Percentiles rank a stretch among this genome's conserved stretches.
These are phyloP conservation scores for Amylocarpus encephaloides DNA, from an alignment of 2,329 filamentous ascomycete species.

Conservation along the genomic window DNA sequence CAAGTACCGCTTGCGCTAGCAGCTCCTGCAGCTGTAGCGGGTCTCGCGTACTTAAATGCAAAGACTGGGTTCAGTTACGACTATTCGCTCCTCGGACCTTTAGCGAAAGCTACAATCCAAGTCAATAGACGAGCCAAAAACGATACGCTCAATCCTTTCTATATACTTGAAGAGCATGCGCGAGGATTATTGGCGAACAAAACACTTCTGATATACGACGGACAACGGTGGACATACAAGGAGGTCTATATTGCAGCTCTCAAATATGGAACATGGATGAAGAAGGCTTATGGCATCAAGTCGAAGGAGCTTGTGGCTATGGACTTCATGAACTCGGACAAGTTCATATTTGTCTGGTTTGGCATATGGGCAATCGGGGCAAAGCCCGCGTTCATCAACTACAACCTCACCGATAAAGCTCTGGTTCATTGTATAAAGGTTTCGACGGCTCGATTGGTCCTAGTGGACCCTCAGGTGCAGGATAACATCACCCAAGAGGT, in stretches of 20 bases:
- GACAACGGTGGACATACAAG: conserved; percentile 65
- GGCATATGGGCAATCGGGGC: conserved; percentile 80
- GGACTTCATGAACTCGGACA: conserved; percentile 75
- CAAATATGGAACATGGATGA: conserved; percentile 71
- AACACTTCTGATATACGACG: conserved; percentile 61
- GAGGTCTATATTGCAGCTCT: conserved; percentile 65
- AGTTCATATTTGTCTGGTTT: conserved; percentile 66
- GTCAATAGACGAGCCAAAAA: conserved; percentile 43
- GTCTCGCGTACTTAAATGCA: conserved; percentile 73
- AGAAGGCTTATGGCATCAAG: conserved; percentile 54
- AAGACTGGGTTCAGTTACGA: conserved; percentile 63
- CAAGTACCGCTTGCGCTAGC: conserved; percentile 48
- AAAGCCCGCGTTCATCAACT: conserved; percentile 81
- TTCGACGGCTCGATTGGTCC: conserved; percentile 58
- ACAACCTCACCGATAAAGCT: conserved; percentile 67
- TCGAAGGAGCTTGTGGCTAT: conserved; percentile 73
- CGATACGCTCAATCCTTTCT: conserved; percentile 67
- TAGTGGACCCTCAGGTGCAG: conserved; percentile 61
- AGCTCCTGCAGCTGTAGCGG: conserved; percentile 56
- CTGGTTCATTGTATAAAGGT: conserved; percentile 68
- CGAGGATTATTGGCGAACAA: conserved; percentile 45
- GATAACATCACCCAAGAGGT: conserved; percentile 53
- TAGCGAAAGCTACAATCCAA: conserved; percentile 41
- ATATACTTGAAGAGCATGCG: conserved; percentile 64
- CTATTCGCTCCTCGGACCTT: conserved; percentile 48